Evolutionary conservation across 495 filamentous ascomycete genomes (phyloP), one percentile per base, ranked within the genome.

Genomic region (Penicillium turbatum): DNA sequence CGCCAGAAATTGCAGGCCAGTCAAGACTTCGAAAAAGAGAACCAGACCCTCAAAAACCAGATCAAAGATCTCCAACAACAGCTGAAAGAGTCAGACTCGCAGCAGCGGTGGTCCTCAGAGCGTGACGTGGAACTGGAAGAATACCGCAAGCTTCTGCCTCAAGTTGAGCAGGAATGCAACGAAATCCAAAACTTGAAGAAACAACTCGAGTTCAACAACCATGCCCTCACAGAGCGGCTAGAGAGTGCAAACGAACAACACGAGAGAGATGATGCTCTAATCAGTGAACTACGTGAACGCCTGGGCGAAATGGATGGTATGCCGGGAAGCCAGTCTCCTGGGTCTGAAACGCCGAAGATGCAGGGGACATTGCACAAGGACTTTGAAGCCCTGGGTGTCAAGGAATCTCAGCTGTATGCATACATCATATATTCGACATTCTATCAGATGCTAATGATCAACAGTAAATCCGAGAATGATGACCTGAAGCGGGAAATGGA

Each of bases 1-100:
- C 82, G 84, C 55, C 83, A 86, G 62, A 90, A 92, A 66, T 71
- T 89, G 17, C 82, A 92, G 63, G 80, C 83, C 31, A 86, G 83
- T 55, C 81, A 86, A 55, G 80, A 81, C 48, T 73, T 89, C 37
- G 82, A 89, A 67, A 86, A 83, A 65, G 87, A 90, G 63, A 85
- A 88, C 50, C 76, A 82, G 48, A 69, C 74, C 10, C 74, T 88
- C 13, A 82, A 83, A 39, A 76, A 85, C 48, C 72, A 84, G 53
- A 77, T 85, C 39, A 78, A 84, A 36, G 73, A 77, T 43, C 62
- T 81, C 12, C 75, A 79, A 48, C 73, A 81, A 45, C 79, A 86
- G 53, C 60, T 81, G 42, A 80, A 81, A 57, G 75, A 82, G 40
- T 76, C 79, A 9, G 74, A 78, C 49, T 66, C 70, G 30, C 70